Evolutionary conservation across 1,284 basidiomycete species (phyloP).

Genomic region (Tilletia caries): DNA sequence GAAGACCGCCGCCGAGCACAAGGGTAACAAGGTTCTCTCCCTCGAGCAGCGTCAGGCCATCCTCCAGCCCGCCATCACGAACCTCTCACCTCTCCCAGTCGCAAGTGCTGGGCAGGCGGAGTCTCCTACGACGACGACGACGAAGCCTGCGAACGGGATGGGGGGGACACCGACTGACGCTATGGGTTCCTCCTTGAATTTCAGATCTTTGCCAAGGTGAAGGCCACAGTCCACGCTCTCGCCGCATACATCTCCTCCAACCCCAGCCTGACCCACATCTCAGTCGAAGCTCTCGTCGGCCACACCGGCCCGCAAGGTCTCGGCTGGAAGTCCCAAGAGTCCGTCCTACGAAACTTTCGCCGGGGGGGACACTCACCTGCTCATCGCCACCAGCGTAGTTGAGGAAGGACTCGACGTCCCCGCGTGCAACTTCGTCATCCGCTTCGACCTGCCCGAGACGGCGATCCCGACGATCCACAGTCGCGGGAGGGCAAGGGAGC

Average conservation of each 20-base stretch:
- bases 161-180: not conserved
- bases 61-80: no score
- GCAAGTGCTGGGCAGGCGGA: no score
- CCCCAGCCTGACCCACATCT: no score
- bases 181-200: not conserved
- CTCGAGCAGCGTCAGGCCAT: no score
- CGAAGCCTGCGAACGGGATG: no score
- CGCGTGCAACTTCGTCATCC: constrained; percentile 36
- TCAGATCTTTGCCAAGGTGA: constrained; percentile 4
- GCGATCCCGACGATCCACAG: not conserved
- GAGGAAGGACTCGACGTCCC: constrained; percentile 44
- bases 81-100: no score
- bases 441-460: constrained; percentile 15
- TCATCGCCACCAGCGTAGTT: constrained; percentile 37
- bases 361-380: constrained; percentile 30
- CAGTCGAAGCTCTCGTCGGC: constrained; percentile 27
- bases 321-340: constrained; percentile 24
- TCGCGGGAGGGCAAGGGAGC: not conserved
- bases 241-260: not conserved
- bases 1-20: no score
- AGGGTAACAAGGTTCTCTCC: no score
- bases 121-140: not conserved
- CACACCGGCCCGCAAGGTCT: constrained; percentile 9
- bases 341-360: constrained; percentile 31
- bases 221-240: not conserved